A percentile compares a stretch with the other conserved stretches of the same genome.
These are phyloP conservation scores for Lentinula boryana DNA, from an alignment of 768 basidiomycete species.

Conservation along the genomic window DNA sequence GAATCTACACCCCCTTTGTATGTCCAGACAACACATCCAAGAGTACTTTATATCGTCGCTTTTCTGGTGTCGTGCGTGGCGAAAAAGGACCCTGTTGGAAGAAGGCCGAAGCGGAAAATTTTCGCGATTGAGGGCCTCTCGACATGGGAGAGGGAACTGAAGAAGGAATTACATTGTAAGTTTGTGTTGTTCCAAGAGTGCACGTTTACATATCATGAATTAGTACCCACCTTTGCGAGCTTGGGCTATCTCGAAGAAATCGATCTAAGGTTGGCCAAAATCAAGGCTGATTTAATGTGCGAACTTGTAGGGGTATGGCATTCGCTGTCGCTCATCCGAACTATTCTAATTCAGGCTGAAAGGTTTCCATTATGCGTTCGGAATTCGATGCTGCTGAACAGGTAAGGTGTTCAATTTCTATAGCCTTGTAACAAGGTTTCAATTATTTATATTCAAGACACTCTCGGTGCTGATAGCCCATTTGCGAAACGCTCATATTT, in stretches of 20 bases:
- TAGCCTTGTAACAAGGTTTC: too few species aligned
- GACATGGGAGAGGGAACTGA: conserved; percentile 21
- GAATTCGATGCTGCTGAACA: conserved; percentile 61
- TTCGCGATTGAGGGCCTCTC: conserved; percentile 60
- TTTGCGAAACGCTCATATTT: conserved; percentile 47
- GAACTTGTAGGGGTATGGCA: conserved; percentile 56
- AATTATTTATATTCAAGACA: conserved; percentile 19
- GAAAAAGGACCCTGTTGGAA: conserved; percentile 68
- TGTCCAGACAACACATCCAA: conserved; percentile 63
- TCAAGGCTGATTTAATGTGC: conserved; percentile 67
- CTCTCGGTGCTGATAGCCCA: conserved; percentile 53
- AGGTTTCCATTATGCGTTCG: conserved; percentile 64
- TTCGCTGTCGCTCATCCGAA: background rate
- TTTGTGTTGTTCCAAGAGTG: background rate
- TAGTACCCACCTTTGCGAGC: conserved; percentile 47
- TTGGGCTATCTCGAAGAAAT: conserved; percentile 42
- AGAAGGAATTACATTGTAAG: conserved; percentile 25
- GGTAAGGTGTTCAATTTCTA: conserved; percentile 24
- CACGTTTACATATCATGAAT: background rate
- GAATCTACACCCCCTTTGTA: conserved; percentile 39
- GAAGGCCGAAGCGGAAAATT: conserved; percentile 65
- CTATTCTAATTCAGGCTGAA: background rate
- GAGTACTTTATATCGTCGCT: conserved; percentile 54
- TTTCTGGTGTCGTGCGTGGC: conserved; percentile 63
- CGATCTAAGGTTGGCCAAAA: conserved; percentile 43